Percentiles rank a stretch among this genome's conserved stretches.
Evolutionary conservation across 2,329 filamentous ascomycete species (phyloP).

Genomic region (Zopfia rhizophila): DNA sequence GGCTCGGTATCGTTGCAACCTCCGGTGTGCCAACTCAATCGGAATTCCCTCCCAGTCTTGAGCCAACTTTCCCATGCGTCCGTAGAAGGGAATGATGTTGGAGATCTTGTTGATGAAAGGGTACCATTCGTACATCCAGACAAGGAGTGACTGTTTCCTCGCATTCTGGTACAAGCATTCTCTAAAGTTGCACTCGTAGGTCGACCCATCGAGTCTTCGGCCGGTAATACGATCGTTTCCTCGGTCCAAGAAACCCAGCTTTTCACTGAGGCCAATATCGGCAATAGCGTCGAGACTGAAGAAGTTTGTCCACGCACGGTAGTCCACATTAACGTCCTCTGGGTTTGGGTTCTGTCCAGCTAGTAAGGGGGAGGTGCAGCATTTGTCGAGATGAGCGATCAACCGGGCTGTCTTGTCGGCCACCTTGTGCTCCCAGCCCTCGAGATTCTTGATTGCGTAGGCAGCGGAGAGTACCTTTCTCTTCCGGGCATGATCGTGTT

Average conservation of each 20-base stretch:
- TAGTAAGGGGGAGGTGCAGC: slow-evolving; percentile 52
- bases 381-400: slow-evolving; percentile 56
- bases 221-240: slow-evolving; percentile 59
- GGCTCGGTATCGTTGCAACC: slow-evolving; percentile 57
- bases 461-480: slow-evolving; percentile 62
- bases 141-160: slow-evolving; percentile 60
- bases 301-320: slow-evolving; percentile 64
- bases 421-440: slow-evolving; percentile 66
- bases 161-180: slow-evolving; percentile 63
- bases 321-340: slow-evolving; percentile 61
- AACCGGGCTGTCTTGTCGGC: slow-evolving; percentile 61
- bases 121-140: slow-evolving; percentile 65
- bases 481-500: slow-evolving; percentile 63
- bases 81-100: slow-evolving; percentile 59
- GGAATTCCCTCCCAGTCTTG: slow-evolving; percentile 61
- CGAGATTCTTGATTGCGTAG: slow-evolving; percentile 65
- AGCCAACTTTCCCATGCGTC: slow-evolving; percentile 52
- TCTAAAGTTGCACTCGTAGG: slow-evolving; percentile 60
- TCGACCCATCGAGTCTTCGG: slow-evolving; percentile 58
- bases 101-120: slow-evolving; percentile 58
- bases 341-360: slow-evolving; percentile 34
- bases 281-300: slow-evolving; percentile 68
- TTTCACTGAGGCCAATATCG: slow-evolving; percentile 64
- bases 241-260: slow-evolving; percentile 63
- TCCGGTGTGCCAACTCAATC: slow-evolving; percentile 56